Evolutionary conservation across 371 early-diverging fungal species (phyloP).

Genomic region (Actinomortierella wolfii): DNA sequence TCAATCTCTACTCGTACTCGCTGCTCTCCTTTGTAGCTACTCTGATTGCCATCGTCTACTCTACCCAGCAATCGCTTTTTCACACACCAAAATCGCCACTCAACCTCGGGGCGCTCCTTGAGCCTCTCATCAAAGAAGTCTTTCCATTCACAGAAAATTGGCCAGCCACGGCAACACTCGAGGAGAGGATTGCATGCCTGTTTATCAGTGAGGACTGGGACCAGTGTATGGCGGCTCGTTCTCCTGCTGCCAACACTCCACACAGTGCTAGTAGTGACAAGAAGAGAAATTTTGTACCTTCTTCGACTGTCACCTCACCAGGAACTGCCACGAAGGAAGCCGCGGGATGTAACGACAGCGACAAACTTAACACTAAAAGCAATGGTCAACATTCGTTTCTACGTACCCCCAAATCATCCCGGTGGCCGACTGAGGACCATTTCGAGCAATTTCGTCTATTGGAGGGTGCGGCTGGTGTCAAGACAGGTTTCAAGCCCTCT

Average conservation of each 20-base stretch:
- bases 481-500: constrained; percentile 38
- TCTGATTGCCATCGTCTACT: constrained; percentile 41
- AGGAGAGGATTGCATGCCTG: too few relatives aligned
- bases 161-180: not conserved
- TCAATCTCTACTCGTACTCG: constrained; percentile 45
- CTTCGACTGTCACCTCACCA: too few relatives aligned
- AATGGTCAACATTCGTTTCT: too few relatives aligned
- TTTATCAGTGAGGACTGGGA: too few relatives aligned
- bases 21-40: constrained; percentile 38
- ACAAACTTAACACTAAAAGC: too few relatives aligned
- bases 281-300: too few relatives aligned
- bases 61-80: constrained; percentile 41
- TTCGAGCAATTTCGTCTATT: constrained; percentile 24
- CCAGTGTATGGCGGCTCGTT: too few relatives aligned
- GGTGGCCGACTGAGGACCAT: not conserved
- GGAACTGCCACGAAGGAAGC: too few relatives aligned
- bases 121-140: constrained; percentile 44
- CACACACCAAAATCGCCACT: constrained; percentile 37
- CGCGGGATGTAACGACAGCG: too few relatives aligned
- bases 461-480: constrained; percentile 40
- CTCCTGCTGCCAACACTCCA: too few relatives aligned
- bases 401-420: too few relatives aligned
- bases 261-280: too few relatives aligned
- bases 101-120: constrained; percentile 41
- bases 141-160: constrained; percentile 27